A percentile compares a stretch with the other conserved stretches of the same genome.
Evolutionary conservation across 1,284 basidiomycete genomes (phyloP).

Genomic region (Macrocybe sp.): DNA sequence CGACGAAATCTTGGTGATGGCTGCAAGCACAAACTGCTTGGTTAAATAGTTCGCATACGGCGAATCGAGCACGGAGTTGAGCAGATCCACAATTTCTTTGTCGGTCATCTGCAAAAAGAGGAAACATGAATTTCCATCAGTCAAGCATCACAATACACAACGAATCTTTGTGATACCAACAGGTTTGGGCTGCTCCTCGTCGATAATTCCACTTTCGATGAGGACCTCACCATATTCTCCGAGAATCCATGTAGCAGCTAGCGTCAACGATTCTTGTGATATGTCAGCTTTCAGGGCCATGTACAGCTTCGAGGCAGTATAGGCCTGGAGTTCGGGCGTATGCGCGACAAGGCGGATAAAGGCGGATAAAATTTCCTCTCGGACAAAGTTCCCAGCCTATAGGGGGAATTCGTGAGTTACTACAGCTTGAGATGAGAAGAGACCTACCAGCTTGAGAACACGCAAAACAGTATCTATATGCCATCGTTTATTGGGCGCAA

Average conservation of each 20-base stretch:
- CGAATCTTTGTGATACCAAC: conserved; percentile 33
- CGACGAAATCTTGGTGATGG: conserved; percentile 88
- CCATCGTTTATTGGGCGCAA: conserved; percentile 98
- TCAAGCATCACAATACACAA: background rate
- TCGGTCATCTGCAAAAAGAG: conserved; percentile 59
- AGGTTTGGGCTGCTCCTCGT: conserved; percentile 76
- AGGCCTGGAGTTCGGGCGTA: conserved; percentile 95
- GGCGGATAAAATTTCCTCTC: conserved; percentile 93
- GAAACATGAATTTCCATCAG: background rate
- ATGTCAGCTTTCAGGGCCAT: conserved; percentile 86
- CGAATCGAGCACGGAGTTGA: conserved; percentile 87
- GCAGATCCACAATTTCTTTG: conserved; percentile 80
- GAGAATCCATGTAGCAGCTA: conserved; percentile 93
- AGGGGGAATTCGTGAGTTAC: background rate
- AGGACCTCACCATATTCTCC: conserved; percentile 96
- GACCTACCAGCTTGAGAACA: conserved; percentile 82
- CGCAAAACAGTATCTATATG: conserved; percentile 97
- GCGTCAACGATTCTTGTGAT: conserved; percentile 93
- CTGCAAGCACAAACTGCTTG: conserved; percentile 89
- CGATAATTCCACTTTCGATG: conserved; percentile 84
- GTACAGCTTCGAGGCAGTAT: conserved; percentile 93
- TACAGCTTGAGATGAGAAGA: background rate
- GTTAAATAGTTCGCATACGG: conserved; percentile 92
- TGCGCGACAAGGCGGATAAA: conserved; percentile 97
- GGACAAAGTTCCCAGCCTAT: conserved; percentile 97